A percentile compares a stretch with the other conserved stretches of the same genome.
Conservation (phyloP, 1,284 basidiomycete genomes). For the Spongispora temasekensis region DNA sequence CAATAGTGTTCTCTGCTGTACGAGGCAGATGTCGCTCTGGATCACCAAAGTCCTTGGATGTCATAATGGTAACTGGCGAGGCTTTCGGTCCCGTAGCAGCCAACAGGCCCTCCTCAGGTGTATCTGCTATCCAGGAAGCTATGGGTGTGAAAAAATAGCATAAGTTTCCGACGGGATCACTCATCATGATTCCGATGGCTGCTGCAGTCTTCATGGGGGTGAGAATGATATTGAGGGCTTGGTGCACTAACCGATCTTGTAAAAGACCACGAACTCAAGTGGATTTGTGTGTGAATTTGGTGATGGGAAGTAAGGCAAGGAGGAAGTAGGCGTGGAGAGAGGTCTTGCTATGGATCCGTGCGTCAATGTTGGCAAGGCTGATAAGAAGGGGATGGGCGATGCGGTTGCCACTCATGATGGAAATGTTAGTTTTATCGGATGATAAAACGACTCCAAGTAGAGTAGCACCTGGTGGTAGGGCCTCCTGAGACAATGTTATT, state of each 20-base stretch:
- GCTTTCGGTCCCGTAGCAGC: no score
- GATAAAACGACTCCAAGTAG: neutral
- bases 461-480: neutral
- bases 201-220: conserved; percentile 33
- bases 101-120: no score
- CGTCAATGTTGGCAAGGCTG: conserved; percentile 30
- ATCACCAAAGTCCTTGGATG: no score
- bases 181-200: conserved; percentile 30
- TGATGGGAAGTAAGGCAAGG: conserved; percentile 32
- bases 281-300: conserved; percentile 23
- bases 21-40: no score
- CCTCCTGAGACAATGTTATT: neutral
- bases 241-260: neutral
- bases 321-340: conserved; percentile 33
- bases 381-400: conserved; percentile 37
- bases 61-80: no score
- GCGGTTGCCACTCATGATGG: conserved; percentile 25
- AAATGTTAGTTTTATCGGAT: neutral
- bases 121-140: neutral
- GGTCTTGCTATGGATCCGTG: conserved; percentile 30
- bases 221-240: conserved; percentile 30
- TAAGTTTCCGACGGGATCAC: conserved; percentile 26
- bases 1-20: no score
- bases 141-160: conserved; percentile 7
- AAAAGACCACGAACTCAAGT: neutral